These are phyloP conservation scores for Mangifera indica DNA, from an alignment of 345 rosid genomes.

Conservation along the genomic window DNA sequence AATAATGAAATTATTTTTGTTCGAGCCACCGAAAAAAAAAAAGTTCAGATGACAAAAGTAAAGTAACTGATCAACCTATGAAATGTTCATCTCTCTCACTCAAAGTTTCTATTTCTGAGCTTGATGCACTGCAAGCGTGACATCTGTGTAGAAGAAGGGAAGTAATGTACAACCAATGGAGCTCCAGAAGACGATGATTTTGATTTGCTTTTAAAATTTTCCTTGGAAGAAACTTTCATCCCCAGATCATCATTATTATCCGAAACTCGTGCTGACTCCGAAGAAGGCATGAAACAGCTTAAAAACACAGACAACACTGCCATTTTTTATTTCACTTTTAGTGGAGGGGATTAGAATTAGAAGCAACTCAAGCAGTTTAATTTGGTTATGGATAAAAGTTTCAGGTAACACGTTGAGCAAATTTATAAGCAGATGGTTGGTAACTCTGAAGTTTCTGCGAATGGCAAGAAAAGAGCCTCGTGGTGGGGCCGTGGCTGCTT, in stretches of 20 bases:
- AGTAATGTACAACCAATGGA: conserved; percentile 14
- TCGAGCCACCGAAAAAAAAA: too few species aligned
- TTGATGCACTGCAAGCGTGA: not conserved
- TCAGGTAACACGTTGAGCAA: not conserved
- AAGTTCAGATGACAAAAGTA: too few species aligned
- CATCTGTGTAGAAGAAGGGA: conserved; percentile 1
- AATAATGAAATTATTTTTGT: too few species aligned
- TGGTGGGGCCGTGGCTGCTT: not conserved
- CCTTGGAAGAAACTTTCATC: not conserved
- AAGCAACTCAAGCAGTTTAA: not conserved
- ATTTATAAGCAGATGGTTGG: not conserved
- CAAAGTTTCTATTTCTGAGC: too few species aligned
- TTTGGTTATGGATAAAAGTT: not conserved
- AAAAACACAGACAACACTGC: not conserved
- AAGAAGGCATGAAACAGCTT: conserved; percentile 21
- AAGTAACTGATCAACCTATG: too few species aligned
- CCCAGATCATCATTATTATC: not conserved
- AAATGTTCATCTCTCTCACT: too few species aligned
- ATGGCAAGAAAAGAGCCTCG: too few species aligned
- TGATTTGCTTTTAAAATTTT: conserved; percentile 8
- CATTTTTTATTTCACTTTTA: too few species aligned
- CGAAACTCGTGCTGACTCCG: conserved; percentile 9
- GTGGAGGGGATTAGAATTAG: too few species aligned
- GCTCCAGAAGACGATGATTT: conserved; percentile 2
- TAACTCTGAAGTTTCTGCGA: too few species aligned